These are phyloP conservation scores for Solanum boliviense DNA, from an alignment of 257 asterid species.

Conservation along the genomic window DNA sequence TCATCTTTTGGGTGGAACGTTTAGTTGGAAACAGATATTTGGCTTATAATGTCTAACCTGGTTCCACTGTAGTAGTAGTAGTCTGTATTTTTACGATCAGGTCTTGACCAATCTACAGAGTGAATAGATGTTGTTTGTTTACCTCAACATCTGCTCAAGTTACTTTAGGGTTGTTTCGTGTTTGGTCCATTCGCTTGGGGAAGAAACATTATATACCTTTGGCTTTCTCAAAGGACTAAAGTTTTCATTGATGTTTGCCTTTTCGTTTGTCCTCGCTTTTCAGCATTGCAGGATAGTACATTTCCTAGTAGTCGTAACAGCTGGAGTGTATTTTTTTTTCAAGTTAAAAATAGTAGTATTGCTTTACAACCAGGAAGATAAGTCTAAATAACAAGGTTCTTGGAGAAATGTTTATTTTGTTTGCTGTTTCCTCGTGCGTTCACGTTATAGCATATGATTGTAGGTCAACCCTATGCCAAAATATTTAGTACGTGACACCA, in stretches of 20 bases:
- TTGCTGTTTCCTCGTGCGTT: neutral
- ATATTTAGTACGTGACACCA: neutral
- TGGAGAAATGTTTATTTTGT: neutral
- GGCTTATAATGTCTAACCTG: neutral
- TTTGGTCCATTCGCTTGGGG: neutral
- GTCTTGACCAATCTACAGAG: too few relatives aligned
- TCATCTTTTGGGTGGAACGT: neutral
- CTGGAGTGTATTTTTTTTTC: neutral
- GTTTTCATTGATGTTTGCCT: neutral
- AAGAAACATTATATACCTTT: neutral
- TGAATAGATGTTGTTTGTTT: too few relatives aligned
- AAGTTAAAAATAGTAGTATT: neutral
- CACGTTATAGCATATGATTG: neutral
- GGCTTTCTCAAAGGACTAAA: neutral
- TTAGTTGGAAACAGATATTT: neutral
- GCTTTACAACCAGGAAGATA: neutral
- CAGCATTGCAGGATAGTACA: neutral
- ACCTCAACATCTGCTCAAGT: too few relatives aligned
- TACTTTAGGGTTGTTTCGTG: too few relatives aligned
- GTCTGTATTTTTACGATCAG: neutral
- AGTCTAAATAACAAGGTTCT: neutral
- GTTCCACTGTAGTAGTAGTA: neutral
- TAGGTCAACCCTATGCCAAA: neutral
- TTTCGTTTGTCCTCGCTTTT: neutral
- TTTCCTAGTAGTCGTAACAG: neutral